Evolutionary conservation across 805 yeast genomes (phyloP), one percentile per base, ranked within the genome.

Genomic region (Cyberlindnera suaveolens): DNA sequence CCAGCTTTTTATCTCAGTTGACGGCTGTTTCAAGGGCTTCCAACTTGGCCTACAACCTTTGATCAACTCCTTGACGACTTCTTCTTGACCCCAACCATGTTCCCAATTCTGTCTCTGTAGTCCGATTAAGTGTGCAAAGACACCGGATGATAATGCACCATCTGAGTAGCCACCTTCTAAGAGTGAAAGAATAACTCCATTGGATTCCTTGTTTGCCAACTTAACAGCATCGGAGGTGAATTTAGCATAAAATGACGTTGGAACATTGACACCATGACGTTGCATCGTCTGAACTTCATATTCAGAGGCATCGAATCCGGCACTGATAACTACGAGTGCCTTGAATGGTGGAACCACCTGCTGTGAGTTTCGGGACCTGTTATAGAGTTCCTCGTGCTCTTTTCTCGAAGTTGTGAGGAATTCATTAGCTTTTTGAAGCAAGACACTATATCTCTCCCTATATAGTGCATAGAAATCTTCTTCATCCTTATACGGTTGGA

Each of bases 111-210:
- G 66, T 26, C 68, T 67, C 40, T 80, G 82, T 40, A 86, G 59
- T 0, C 95, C 96, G 32, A 82, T 75, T 42, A 86, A 63, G 58
- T 86, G 95, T 5, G 93, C 76, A 57, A 85, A 83, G 0, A 83
- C 79, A 11, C 95, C 95, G 1, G 93, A 82, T 1, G 81, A 63
- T 15, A 86, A 68, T 0, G 95, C 95, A 4, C 84, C 83, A 54
- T 85, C 89, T 1, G 93, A 82, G 58, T 86, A 86, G 1, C 96
- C 96, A 20, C 96, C 96, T 64, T 86, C 96, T 49, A 86, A 63
- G 18, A 86, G 61, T 1, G 95, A 84, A 0, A 86, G 50, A 0
- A 85, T 66, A 45, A 76, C 77, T 10, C 90, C 85, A 10, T 71
- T 62, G 6, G 82, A 65, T 53, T 75, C 83, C 38, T 74, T 68